Evolutionary conservation across 345 rosid species (phyloP), one percentile per base, ranked within the genome.

Genomic region (Ricinus communis): DNA sequence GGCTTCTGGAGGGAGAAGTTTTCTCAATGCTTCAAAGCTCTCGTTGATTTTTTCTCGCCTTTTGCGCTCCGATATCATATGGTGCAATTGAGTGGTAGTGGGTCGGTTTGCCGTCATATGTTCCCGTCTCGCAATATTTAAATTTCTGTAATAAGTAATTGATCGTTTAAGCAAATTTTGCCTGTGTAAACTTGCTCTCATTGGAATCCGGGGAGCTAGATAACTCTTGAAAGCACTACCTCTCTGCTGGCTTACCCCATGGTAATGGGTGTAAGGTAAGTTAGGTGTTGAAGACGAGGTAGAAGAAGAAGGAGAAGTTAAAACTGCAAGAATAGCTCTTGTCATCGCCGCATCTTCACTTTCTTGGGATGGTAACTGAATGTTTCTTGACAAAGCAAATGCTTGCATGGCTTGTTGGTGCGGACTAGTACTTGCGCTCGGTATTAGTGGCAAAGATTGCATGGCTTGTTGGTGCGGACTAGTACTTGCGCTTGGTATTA

Each of bases 21-120:
- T 81, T 65, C 87, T 80, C 49, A 94, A 75, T 22, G 91, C 89
- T 54, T 70, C 78, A 53, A 94, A 91, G 75, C 88, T 90, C 53
- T 94, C 94, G 49, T 94, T 94, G 72, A 91, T 87, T 76, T 94
- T 94, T 74, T 94, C 98, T 0, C 98, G 88, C 69, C 98, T 82
- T 78, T 78, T 90, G 52, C 98, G 75, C 81, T 94, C 98, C 1
- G 96, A 86, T 71, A 94, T 87, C 98, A 88, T 87, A 69, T 93
- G 98, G 57, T 90, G 93, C 73, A 93, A 54, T 69, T 93, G 98
- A 49, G 83, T 85, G 53, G 71, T 71, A 3, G 84, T 65, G 24
- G 86, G 85, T 5, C 86, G 86, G 64, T 47, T 71, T 11, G 67
- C 79, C 6, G 43, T 69, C 58, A 72, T 62, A 40, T 80, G 79